These are phyloP conservation scores for Ascochyta lentis DNA, from an alignment of 2,329 filamentous ascomycete genomes.

Conservation along the genomic window DNA sequence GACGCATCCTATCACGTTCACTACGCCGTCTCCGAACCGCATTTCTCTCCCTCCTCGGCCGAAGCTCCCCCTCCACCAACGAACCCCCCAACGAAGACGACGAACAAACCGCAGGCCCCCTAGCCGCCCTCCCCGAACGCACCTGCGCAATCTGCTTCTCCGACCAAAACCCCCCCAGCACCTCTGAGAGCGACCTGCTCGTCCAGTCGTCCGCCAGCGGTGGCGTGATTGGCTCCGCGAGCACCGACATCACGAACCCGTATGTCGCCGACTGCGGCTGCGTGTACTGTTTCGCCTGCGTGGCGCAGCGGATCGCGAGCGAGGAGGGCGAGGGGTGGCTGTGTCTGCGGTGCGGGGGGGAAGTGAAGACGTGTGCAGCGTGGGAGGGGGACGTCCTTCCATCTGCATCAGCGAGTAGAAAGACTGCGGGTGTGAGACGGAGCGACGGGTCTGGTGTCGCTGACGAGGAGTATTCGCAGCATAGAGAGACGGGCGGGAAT, in stretches of 20 bases:
- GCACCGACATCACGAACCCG: constrained; percentile 94
- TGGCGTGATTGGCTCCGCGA: constrained; percentile 84
- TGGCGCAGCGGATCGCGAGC: constrained; percentile 86
- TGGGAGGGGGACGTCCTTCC: constrained; percentile 87
- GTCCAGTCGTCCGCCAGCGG: constrained; percentile 66
- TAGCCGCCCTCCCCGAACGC: constrained; percentile 85
- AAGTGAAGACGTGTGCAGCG: constrained; percentile 83
- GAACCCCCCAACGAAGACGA: constrained; percentile 55
- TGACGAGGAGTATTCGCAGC: too few species aligned
- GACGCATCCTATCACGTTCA: constrained; percentile 83
- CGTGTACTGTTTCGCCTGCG: constrained; percentile 93
- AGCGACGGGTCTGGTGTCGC: too few species aligned
- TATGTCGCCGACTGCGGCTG: constrained; percentile 92
- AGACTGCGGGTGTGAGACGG: too few species aligned
- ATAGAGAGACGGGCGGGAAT: background rate
- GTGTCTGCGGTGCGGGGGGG: constrained; percentile 85
- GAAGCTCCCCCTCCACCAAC: constrained; percentile 42
- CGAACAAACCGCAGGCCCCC: constrained; percentile 68
- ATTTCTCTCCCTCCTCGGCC: constrained; percentile 58
- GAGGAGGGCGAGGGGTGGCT: constrained; percentile 95
- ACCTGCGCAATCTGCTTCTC: constrained; percentile 98
- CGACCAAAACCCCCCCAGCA: constrained; percentile 77
- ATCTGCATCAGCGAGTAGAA: too few species aligned
- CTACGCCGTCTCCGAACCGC: constrained; percentile 78
- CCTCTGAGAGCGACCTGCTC: constrained; percentile 68